A percentile compares a stretch with the other conserved stretches of the same genome.
Evolutionary conservation across 2,329 filamentous ascomycete genomes (phyloP).

Genomic region (Sporothrix variecibatus): DNA sequence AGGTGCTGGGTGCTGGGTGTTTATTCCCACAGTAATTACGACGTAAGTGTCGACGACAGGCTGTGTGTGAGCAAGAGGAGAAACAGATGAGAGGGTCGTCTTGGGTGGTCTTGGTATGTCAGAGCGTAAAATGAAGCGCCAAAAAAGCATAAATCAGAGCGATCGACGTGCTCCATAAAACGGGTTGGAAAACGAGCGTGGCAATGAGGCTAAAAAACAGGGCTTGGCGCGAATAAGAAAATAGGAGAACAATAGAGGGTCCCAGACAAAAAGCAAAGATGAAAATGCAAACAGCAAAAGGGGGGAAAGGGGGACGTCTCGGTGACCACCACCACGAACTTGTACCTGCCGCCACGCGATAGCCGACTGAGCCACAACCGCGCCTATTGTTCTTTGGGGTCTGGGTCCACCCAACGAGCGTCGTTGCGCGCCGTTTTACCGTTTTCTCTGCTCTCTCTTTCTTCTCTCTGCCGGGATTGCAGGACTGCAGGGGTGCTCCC

Average conservation of each 20-base stretch:
- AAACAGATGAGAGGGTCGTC: neutral
- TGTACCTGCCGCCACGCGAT: constrained; percentile 1
- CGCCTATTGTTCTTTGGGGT: neutral
- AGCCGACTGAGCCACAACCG: constrained; percentile 7
- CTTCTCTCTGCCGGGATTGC: neutral
- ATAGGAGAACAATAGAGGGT: too few species aligned
- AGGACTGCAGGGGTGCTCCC: neutral
- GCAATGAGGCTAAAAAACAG: neutral
- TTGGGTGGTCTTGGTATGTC: neutral
- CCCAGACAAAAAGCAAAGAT: neutral
- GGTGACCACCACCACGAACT: neutral
- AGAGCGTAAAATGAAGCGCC: neutral
- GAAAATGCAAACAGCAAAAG: neutral
- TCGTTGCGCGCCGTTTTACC: neutral
- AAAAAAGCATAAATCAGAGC: neutral
- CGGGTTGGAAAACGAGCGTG: neutral
- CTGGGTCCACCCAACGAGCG: neutral
- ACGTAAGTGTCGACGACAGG: neutral
- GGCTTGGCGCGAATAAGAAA: constrained; percentile 1
- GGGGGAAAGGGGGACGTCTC: neutral
- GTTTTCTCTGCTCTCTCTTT: neutral
- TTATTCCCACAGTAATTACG: neutral
- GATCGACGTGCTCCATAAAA: neutral
- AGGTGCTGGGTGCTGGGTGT: neutral
- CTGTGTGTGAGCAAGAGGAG: constrained; percentile 2